Evolutionary conservation across 2,329 filamentous ascomycete genomes (phyloP), one percentile per base, ranked within the genome.

Genomic region (Aspergillus fijiensis): DNA sequence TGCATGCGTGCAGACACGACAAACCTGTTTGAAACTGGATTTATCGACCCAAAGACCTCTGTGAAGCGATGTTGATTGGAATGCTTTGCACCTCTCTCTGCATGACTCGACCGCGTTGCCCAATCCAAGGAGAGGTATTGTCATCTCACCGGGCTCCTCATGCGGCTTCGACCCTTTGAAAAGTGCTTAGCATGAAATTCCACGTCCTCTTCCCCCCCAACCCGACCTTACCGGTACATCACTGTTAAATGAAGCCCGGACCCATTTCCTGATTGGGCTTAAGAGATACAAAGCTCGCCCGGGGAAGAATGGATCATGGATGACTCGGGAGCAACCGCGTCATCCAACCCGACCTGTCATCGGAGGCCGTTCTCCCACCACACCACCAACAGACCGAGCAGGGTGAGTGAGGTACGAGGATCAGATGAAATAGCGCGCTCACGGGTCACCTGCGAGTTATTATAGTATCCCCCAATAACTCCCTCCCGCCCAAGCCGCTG

Each of bases 221-320:
- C 27, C 27, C n/a, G n/a, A 7, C 21, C 35, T 5, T 4, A 14
- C 11, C 39, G 27, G 19, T 55, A 29, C 9, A 3, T 14, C 19
- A 39, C 19, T 27, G 4, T 21, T 49, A 23, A 31, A n/a, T 14
- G 39, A 21, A 42, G n/a, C 29, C 51, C 51, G 42, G 42, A n/a
- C 42, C 47, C 35, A 49, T 53, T 49, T 29, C 52, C 42, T 61
- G 59, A 61, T 56, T 59, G 56, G 56, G 56, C 48, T 14, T 25
- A 48, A 39, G 51, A 31, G 35, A 23, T 42, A 21, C 42, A 35
- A 39, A 55, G 27, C 6, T 14, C 52, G 52, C 39, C 21, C 25
- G 47, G 47, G 49, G 2, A 27, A 16, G 21, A 50, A 29, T 23
- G n/a, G 48, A 27, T 19, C 27, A 29, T 55, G 53, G 42, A 55